Evolutionary conservation across 176 grass and related monocot species (phyloP).

Genomic region (Cenchrus fungigraminus): DNA sequence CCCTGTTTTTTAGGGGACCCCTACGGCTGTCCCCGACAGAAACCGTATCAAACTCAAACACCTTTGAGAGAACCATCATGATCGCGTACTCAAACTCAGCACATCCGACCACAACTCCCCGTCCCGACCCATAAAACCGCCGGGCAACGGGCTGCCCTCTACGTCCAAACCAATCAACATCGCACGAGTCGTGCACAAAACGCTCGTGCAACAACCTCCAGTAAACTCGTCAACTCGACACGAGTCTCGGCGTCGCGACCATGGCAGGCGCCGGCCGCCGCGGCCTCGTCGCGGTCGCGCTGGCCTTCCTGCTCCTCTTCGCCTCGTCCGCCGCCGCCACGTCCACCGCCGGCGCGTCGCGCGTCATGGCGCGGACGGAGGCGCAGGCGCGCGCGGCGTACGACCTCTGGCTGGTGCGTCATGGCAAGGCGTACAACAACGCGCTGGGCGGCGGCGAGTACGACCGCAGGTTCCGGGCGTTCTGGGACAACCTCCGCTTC

Average conservation of each 20-base stretch:
- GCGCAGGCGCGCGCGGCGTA: slow-evolving; percentile 55
- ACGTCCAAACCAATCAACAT: not conserved
- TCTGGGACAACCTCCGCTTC: slow-evolving; percentile 85
- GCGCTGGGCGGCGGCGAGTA: slow-evolving; percentile 48
- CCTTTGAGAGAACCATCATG: not conserved
- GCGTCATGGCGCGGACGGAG: slow-evolving; percentile 56
- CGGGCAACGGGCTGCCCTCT: not conserved
- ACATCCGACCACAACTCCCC: not conserved
- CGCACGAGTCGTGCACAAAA: not conserved
- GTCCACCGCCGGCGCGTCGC: not conserved
- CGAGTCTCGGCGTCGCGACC: not conserved
- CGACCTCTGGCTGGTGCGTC: slow-evolving; percentile 57
- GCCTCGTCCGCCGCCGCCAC: not conserved
- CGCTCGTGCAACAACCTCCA: not conserved
- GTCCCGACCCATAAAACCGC: not conserved
- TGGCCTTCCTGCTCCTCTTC: not conserved
- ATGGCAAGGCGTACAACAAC: slow-evolving; percentile 43
- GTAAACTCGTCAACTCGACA: not conserved
- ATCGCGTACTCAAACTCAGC: not conserved
- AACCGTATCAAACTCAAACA: not conserved
- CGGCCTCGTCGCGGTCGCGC: not conserved
- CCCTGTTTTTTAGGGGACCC: too few relatives aligned
- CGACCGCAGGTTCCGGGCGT: slow-evolving; percentile 58
- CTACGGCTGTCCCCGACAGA: too few relatives aligned
- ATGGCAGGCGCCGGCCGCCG: slow-evolving; percentile 26